A percentile compares a stretch with the other conserved stretches of the same genome.
Conservation (phyloP, 371 early-diverging fungal species). For the Thermomucor indicae-seudaticae region DNA sequence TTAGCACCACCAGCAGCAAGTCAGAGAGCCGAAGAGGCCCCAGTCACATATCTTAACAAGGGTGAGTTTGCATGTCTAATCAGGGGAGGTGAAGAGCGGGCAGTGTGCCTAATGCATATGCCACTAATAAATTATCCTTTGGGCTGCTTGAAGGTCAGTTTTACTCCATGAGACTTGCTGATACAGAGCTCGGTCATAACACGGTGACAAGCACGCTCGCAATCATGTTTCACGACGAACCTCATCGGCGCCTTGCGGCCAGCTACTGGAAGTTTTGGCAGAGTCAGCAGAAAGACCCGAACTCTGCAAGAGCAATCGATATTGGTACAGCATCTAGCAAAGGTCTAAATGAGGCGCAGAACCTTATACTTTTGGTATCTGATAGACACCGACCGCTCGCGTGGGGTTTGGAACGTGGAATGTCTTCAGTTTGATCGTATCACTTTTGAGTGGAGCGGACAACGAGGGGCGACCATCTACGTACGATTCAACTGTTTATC, state of each 20-base stretch:
- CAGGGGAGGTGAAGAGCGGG: no score
- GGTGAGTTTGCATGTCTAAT: slow-evolving; percentile 20
- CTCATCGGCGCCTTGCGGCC: slow-evolving; percentile 61
- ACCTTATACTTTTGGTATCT: no score
- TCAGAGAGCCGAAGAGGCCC: slow-evolving; percentile 45
- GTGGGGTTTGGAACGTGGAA: slow-evolving; percentile 26
- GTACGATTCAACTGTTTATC: slow-evolving; percentile 69
- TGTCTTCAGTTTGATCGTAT: slow-evolving; percentile 62
- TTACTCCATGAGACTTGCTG: no score
- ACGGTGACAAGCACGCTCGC: no score
- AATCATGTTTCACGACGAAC: slow-evolving; percentile 69
- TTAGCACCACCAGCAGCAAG: slow-evolving; percentile 44
- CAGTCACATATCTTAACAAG: slow-evolving; percentile 54
- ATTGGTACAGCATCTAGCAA: no score
- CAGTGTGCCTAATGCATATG: no score
- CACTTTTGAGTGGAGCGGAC: slow-evolving; percentile 63
- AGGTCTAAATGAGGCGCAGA: no score
- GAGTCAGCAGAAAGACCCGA: slow-evolving; percentile 61
- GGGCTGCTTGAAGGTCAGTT: no score
- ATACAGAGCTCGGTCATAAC: no score
- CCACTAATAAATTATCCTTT: no score
- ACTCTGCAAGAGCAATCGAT: slow-evolving; percentile 54
- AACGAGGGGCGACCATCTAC: slow-evolving; percentile 58
- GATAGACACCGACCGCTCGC: neutral
- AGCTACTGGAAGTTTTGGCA: slow-evolving; percentile 77